These are phyloP conservation scores for Monilinia aucupariae DNA, from an alignment of 2,329 filamentous ascomycete genomes.

Conservation along the genomic window DNA sequence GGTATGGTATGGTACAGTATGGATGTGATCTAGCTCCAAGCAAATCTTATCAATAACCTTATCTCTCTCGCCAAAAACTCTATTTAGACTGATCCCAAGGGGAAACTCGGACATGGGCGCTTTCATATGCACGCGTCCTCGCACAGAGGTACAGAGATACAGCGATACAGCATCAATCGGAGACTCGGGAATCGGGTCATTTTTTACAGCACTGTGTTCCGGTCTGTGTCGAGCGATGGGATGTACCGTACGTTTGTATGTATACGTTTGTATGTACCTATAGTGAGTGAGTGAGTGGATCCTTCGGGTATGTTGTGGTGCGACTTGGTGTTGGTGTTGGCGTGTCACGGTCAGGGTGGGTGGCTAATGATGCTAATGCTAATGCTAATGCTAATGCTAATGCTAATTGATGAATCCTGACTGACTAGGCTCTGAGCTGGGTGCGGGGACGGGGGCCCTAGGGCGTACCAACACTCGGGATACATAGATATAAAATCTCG, in stretches of 20 bases:
- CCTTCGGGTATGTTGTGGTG: slow-evolving; percentile 10
- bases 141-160: no score
- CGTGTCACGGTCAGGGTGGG: background rate
- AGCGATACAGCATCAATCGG: background rate
- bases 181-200: slow-evolving; percentile 12
- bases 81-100: background rate
- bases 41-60: background rate
- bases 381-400: no score
- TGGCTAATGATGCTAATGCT: no score
- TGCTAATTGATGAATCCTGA: no score
- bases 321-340: background rate
- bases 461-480: slow-evolving; percentile 6
- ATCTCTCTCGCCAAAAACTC: no score
- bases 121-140: background rate
- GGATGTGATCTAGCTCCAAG: background rate
- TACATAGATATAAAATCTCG: background rate
- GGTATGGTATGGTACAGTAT: no score
- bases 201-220: background rate
- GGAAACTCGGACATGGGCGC: background rate
- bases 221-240: background rate
- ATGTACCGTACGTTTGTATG: background rate
- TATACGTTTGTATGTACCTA: no score
- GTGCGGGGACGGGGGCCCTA: background rate
- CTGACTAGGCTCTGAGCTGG: background rate
- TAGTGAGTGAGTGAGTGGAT: slow-evolving; percentile 1